These are phyloP conservation scores for Cryphonectria carpinicola DNA, from an alignment of 2,329 filamentous ascomycete genomes.

Conservation along the genomic window DNA sequence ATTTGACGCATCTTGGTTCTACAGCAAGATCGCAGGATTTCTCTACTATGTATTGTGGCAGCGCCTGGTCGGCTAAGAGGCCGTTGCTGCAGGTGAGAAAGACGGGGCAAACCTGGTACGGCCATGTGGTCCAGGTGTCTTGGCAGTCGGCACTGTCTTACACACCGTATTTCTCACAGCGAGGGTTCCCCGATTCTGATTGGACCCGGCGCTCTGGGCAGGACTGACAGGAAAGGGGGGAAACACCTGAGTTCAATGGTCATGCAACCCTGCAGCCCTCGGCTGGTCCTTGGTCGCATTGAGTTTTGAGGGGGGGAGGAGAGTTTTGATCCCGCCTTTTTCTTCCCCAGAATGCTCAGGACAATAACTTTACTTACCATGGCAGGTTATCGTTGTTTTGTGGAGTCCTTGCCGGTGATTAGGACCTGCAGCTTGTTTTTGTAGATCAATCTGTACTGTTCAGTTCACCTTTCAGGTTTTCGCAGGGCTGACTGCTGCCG, in stretches of 20 bases:
- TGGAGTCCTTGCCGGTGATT: neutral
- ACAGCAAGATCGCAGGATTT: neutral
- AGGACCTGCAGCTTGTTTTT: neutral
- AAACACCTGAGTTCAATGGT: neutral
- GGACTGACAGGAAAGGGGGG: slow-evolving; percentile 2
- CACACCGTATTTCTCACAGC: slow-evolving; percentile 16
- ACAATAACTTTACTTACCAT: neutral
- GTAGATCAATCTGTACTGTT: neutral
- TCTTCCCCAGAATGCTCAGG: neutral
- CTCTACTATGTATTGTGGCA: neutral
- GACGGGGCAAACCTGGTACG: slow-evolving; percentile 13
- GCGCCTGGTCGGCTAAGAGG: slow-evolving; percentile 10
- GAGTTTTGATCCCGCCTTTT: too few species aligned
- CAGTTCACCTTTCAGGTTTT: neutral
- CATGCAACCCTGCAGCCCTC: slow-evolving; percentile 13
- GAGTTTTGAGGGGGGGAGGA: neutral
- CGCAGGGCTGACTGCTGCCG: neutral
- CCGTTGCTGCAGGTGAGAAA: slow-evolving; percentile 9
- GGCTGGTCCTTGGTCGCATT: neutral
- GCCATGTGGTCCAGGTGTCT: slow-evolving; percentile 24
- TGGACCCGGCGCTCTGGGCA: slow-evolving; percentile 28
- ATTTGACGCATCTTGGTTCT: slow-evolving; percentile 5
- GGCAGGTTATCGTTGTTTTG: neutral
- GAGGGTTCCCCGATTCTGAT: slow-evolving; percentile 4
- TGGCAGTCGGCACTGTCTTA: slow-evolving; percentile 10